phyloP scores from a whole-genome alignment of 129 eudicot species.

The Arctium lappa region DNA sequence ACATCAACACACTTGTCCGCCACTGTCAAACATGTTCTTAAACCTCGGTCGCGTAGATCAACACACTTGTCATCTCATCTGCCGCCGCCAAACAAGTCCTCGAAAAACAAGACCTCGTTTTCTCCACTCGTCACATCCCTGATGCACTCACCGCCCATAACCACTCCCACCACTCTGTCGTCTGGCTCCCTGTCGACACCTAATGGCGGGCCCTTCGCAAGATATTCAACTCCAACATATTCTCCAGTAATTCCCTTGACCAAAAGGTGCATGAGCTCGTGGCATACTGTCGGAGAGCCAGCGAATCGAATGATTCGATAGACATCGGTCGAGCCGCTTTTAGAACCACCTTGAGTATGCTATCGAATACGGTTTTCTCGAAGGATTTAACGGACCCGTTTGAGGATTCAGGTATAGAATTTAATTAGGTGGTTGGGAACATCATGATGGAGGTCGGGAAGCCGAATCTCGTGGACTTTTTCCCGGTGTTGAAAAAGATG shows the following conservation, averaged over 20 bases:
- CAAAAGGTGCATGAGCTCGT: conserved; percentile 45
- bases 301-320: conserved; percentile 23
- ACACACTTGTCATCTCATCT: conserved; percentile 51
- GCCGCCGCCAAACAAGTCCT: conserved; percentile 46
- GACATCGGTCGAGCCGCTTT: conserved; percentile 27
- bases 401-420: conserved; percentile 37
- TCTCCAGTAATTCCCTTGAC: conserved; percentile 37
- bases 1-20: conserved; percentile 6
- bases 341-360: conserved; percentile 31
- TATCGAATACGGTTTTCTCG: conserved; percentile 54
- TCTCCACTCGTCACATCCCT: conserved; percentile 38
- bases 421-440: conserved; percentile 13
- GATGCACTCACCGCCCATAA: conserved; percentile 42
- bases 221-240: conserved; percentile 37
- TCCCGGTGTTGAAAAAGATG: conserved; percentile 9
- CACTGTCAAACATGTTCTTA: conserved; percentile 29
- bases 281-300: conserved; percentile 23
- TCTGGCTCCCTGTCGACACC: conserved; percentile 19
- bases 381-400: conserved; percentile 42
- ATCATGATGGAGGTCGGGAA: conserved; percentile 21
- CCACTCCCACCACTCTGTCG: conserved; percentile 30
- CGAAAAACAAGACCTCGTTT: conserved; percentile 48
- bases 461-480: conserved; percentile 29
- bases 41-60: conserved; percentile 28
- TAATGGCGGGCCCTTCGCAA: conserved; percentile 22